Evolutionary conservation across 768 basidiomycete genomes (phyloP).

Genomic region (Suillus paluster): DNA sequence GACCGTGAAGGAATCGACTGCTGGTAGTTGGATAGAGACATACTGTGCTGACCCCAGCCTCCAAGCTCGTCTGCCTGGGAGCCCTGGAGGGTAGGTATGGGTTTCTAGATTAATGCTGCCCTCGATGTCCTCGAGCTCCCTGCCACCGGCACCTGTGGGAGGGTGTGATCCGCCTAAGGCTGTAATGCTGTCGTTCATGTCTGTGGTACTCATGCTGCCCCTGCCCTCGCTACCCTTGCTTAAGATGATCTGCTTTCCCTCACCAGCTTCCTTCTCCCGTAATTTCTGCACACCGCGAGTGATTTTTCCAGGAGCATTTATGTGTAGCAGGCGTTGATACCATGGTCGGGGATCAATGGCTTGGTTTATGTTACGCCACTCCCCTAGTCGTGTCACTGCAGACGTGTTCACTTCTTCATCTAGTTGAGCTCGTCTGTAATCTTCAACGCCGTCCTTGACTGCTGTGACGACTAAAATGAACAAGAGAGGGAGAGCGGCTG

Average conservation of each 20-base stretch:
- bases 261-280: slow-evolving; percentile 78
- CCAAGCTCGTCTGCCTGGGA: slow-evolving; percentile 32
- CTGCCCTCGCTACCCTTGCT: slow-evolving; percentile 43
- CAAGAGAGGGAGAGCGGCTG: slow-evolving; percentile 82
- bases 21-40: slow-evolving; percentile 53
- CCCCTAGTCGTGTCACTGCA: slow-evolving; percentile 85
- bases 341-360: slow-evolving; percentile 76
- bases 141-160: slow-evolving; percentile 47
- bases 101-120: slow-evolving; percentile 53
- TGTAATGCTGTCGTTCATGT: slow-evolving; percentile 47
- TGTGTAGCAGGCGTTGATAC: slow-evolving; percentile 72
- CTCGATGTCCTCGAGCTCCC: slow-evolving; percentile 67
- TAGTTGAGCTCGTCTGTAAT: slow-evolving; percentile 85
- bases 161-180: slow-evolving; percentile 30
- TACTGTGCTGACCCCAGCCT: slow-evolving; percentile 41
- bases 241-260: slow-evolving; percentile 66
- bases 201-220: slow-evolving; percentile 49
- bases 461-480: slow-evolving; percentile 90
- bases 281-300: slow-evolving; percentile 86
- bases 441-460: slow-evolving; percentile 95
- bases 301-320: slow-evolving; percentile 75
- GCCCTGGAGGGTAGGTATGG: slow-evolving; percentile 64
- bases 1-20: slow-evolving; percentile 60
- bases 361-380: slow-evolving; percentile 92
- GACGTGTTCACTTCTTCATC: slow-evolving; percentile 97